These are phyloP conservation scores for Neonectria faginata DNA, from an alignment of 2,329 filamentous ascomycete species.

Conservation along the genomic window DNA sequence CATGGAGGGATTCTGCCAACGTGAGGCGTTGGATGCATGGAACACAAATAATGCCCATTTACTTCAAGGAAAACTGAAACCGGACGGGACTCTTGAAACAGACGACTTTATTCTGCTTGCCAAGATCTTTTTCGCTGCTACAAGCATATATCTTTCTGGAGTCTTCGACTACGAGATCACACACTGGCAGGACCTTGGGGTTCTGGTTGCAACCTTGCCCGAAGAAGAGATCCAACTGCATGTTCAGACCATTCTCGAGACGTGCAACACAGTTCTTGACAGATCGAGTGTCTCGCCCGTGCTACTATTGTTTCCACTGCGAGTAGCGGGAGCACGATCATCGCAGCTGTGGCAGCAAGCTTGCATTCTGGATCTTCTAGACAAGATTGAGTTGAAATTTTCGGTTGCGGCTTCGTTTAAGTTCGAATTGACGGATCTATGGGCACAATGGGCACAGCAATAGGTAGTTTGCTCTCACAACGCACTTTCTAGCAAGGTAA, in stretches of 20 bases:
- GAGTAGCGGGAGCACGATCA: constrained; percentile 50
- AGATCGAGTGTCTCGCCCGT: constrained; percentile 46
- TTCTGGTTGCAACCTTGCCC: constrained; percentile 40
- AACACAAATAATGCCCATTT: not conserved
- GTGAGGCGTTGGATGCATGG: constrained; percentile 36
- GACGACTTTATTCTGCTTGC: constrained; percentile 40
- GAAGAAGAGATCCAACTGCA: constrained; percentile 39
- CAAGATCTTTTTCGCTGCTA: constrained; percentile 46
- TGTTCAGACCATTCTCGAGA: constrained; percentile 41
- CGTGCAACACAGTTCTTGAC: constrained; percentile 33
- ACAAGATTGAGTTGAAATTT: constrained; percentile 38
- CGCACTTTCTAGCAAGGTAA: too few relatives aligned
- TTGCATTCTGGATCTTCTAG: constrained; percentile 37
- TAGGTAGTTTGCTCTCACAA: too few relatives aligned
- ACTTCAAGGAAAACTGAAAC: rapidly evolving
- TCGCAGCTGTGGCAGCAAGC: constrained; percentile 38
- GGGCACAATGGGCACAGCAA: constrained; percentile 22
- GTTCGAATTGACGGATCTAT: constrained; percentile 37
- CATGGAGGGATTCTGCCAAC: constrained; percentile 35
- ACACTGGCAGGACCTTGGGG: constrained; percentile 44
- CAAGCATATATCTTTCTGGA: constrained; percentile 53
- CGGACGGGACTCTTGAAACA: not conserved
- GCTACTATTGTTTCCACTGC: constrained; percentile 50
- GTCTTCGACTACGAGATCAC: constrained; percentile 52
- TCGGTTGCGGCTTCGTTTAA: constrained; percentile 45